phyloP scores from a whole-genome alignment of 805 yeast species.

The Cyberlindnera amylophila region DNA sequence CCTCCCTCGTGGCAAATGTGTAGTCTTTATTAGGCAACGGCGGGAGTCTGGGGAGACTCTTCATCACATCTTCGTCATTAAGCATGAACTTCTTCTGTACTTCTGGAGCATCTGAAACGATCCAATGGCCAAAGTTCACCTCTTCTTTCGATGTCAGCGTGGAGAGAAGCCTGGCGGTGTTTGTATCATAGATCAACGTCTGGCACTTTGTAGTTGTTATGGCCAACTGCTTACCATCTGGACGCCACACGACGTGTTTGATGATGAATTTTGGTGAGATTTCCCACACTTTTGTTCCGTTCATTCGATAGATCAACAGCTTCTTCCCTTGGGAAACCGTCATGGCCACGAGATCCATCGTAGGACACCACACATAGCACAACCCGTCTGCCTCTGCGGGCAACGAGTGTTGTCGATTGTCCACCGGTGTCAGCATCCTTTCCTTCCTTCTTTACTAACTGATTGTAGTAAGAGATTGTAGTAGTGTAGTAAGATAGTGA shows the following conservation, averaged over 20 bases:
- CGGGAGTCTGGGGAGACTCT: conserved; percentile 36
- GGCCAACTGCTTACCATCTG: conserved; percentile 40
- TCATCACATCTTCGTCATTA: conserved; percentile 28
- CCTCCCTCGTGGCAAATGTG: conserved; percentile 26
- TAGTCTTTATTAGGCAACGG: conserved; percentile 24
- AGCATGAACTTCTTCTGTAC: conserved; percentile 22
- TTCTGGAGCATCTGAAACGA: conserved; percentile 3
- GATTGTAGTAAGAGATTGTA: no score
- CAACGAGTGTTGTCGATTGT: no score
- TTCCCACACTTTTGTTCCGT: conserved; percentile 52
- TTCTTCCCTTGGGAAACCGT: conserved; percentile 41
- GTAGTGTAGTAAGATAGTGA: no score
- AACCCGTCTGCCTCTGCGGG: conserved; percentile 15
- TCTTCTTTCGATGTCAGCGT: conserved; percentile 13
- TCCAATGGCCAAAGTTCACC: conserved; percentile 18
- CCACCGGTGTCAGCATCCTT: no score
- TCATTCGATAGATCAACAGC: conserved; percentile 49
- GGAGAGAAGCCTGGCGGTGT: conserved; percentile 39
- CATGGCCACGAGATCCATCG: conserved; percentile 49
- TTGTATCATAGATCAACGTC: conserved; percentile 42
- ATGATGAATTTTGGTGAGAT: conserved; percentile 27
- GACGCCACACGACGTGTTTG: conserved; percentile 31
- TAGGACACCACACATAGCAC: conserved; percentile 42
- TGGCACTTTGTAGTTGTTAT: conserved; percentile 41
- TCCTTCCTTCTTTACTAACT: no score